Evolutionary conservation across 441 rosid species (phyloP).

Genomic region (Populus hybrid): DNA sequence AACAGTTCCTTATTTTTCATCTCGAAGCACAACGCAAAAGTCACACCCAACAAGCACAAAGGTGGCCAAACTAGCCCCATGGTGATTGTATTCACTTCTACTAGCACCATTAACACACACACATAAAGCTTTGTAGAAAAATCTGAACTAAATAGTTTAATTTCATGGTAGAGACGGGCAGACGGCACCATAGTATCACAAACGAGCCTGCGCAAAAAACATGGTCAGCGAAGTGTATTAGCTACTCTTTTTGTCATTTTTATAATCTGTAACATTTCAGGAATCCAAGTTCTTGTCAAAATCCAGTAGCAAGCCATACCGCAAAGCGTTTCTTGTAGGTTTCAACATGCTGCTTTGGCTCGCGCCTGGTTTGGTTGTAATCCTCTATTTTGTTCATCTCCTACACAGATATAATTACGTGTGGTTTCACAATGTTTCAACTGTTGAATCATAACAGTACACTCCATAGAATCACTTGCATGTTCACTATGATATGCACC

Average conservation of each 20-base stretch:
- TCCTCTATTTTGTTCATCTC: conserved; percentile 66
- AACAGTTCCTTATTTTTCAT: background rate
- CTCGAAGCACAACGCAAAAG: background rate
- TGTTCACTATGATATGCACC: background rate
- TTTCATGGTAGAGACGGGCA: too few relatives aligned
- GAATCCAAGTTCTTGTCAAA: background rate
- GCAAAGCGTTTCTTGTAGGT: conserved; percentile 52
- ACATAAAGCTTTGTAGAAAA: too few relatives aligned
- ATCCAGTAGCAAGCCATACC: conserved; percentile 19
- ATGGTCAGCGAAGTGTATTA: background rate
- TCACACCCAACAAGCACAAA: background rate
- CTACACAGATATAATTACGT: conserved; percentile 23
- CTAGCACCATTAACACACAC: background rate
- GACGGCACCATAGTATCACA: too few relatives aligned
- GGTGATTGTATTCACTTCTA: background rate
- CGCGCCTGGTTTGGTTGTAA: conserved; percentile 54
- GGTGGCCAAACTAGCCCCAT: background rate
- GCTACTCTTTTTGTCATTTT: background rate
- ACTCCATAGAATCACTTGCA: background rate
- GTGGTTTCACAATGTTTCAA: background rate
- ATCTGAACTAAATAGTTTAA: too few relatives aligned
- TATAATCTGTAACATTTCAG: background rate
- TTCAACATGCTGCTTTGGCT: conserved; percentile 61
- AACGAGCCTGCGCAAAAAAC: background rate
- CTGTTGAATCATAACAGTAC: background rate